A percentile compares a stretch with the other conserved stretches of the same genome.
phyloP scores from a whole-genome alignment of 2,329 filamentous ascomycete genomes.

The Dactylellina cionopaga region DNA sequence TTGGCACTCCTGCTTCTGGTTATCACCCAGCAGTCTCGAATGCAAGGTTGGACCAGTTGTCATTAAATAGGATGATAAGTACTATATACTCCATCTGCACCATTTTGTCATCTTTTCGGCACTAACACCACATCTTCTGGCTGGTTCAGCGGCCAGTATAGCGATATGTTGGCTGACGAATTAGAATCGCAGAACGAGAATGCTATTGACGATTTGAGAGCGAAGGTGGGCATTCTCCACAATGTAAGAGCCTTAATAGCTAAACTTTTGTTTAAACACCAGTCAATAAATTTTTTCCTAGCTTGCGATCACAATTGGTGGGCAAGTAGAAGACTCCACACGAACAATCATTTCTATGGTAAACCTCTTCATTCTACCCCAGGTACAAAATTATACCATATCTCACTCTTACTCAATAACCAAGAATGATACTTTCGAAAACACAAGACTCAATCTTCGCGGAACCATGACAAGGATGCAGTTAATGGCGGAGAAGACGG shows the following conservation, averaged over 20 bases:
- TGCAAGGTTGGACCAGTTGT: constrained; percentile 57
- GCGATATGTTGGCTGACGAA: constrained; percentile 87
- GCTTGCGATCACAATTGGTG: constrained; percentile 92
- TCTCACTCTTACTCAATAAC: background rate
- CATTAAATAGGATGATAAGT: no score
- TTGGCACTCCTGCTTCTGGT: constrained; percentile 15
- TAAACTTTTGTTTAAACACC: no score
- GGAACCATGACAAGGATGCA: constrained; percentile 98
- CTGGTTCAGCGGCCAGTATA: constrained; percentile 80
- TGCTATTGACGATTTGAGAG: constrained; percentile 87
- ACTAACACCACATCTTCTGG: background rate
- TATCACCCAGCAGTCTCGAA: constrained; percentile 78
- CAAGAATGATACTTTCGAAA: constrained; percentile 85
- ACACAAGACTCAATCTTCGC: constrained; percentile 78
- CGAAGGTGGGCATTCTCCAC: constrained; percentile 89
- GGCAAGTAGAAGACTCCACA: constrained; percentile 90
- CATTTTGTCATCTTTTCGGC: background rate
- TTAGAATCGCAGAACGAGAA: constrained; percentile 95
- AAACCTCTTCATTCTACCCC: background rate
- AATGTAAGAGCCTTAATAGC: no score
- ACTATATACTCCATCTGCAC: background rate
- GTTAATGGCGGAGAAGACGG: constrained; percentile 90
- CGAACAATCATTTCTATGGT: constrained; percentile 87
- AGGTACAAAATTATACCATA: no score
- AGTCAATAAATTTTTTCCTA: no score